These are phyloP conservation scores for Trichosporon sp. DNA, from an alignment of 1,284 basidiomycete genomes.

Conservation along the genomic window DNA sequence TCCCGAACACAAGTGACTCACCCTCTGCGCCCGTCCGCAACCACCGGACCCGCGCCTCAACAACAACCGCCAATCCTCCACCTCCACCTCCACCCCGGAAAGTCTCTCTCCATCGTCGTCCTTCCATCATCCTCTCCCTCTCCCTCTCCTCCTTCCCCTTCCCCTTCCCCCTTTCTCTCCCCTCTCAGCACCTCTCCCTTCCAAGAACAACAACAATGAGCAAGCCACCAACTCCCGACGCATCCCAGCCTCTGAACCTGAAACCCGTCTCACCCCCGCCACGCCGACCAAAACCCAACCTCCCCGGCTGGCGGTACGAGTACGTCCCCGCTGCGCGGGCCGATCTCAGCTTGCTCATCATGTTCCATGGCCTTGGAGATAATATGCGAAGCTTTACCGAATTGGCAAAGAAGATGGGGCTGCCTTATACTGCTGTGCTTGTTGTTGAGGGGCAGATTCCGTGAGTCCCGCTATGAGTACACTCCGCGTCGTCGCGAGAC, in stretches of 20 bases:
- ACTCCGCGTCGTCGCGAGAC: too few relatives aligned
- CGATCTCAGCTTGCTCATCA: slow-evolving; percentile 77
- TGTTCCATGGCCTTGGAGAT: slow-evolving; percentile 84
- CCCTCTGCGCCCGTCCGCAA: too few relatives aligned
- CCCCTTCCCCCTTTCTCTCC: neutral
- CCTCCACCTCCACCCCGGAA: neutral
- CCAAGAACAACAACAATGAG: neutral
- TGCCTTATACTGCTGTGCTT: slow-evolving; percentile 80
- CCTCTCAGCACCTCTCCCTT: too few relatives aligned
- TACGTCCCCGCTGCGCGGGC: neutral
- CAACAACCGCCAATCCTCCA: neutral
- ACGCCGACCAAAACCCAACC: neutral
- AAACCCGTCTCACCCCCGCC: neutral
- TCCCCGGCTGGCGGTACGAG: neutral
- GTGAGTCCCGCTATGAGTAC: slow-evolving; percentile 45
- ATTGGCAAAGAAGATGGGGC: slow-evolving; percentile 65
- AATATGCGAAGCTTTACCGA: slow-evolving; percentile 68
- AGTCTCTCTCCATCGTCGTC: neutral
- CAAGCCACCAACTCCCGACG: neutral
- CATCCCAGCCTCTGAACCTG: neutral
- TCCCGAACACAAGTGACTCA: too few relatives aligned
- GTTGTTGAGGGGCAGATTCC: slow-evolving; percentile 71
- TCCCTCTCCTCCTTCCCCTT: neutral
- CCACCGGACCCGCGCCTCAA: too few relatives aligned
- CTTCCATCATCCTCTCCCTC: neutral